phyloP scores from a whole-genome alignment of 148 eudicot genomes.

The Vaccinium darrowii region DNA sequence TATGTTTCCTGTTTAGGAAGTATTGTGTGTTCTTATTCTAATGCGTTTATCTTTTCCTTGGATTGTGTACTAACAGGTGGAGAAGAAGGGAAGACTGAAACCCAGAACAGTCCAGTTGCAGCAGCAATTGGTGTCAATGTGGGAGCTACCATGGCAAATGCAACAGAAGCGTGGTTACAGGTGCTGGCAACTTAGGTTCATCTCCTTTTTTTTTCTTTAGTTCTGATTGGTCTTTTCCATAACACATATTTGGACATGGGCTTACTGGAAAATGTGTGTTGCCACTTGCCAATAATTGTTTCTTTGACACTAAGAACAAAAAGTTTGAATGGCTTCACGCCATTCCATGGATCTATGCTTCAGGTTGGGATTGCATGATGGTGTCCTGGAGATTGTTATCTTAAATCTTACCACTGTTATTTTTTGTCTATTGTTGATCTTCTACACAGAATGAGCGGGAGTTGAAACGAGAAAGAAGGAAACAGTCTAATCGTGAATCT shows the following conservation, averaged over 20 bases:
- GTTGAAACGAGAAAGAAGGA: conserved; percentile 84
- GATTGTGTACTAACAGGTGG: conserved; percentile 27
- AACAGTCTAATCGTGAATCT: conserved; percentile 94
- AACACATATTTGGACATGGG: neutral
- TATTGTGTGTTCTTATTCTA: neutral
- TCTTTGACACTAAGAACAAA: neutral
- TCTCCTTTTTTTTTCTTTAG: neutral
- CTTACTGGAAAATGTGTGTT: neutral
- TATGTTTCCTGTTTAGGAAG: neutral
- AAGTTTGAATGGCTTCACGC: neutral
- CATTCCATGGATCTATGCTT: neutral
- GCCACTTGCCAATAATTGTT: neutral
- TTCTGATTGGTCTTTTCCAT: neutral
- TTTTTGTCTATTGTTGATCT: neutral
- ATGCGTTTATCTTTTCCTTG: neutral
- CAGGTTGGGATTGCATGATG: neutral
- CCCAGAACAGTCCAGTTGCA: conserved; percentile 28
- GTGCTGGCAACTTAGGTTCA: conserved; percentile 27
- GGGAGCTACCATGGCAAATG: conserved; percentile 36
- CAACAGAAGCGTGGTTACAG: conserved; percentile 74
- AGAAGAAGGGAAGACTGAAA: conserved; percentile 39
- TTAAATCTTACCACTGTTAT: neutral
- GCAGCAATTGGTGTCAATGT: conserved; percentile 35
- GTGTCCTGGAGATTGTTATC: neutral
- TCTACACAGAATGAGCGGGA: conserved; percentile 75